A percentile compares a stretch with the other conserved stretches of the same genome.
Evolutionary conservation across 176 grass and related monocot genomes (phyloP).

Genomic region (Carex myosuroides): DNA sequence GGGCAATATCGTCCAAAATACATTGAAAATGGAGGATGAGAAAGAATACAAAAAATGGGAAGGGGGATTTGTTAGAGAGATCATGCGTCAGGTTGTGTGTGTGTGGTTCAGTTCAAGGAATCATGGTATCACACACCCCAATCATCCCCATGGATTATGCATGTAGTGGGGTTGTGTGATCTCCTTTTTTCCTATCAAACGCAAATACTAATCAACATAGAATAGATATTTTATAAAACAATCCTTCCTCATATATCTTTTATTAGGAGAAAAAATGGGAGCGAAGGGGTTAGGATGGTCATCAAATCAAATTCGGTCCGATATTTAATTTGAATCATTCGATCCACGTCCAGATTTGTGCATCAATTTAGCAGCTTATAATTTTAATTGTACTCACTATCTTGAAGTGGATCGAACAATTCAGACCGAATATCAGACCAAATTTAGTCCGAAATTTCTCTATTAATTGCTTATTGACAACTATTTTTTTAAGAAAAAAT

Average conservation of each 20-base stretch:
- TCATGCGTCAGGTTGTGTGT: conserved; percentile 16
- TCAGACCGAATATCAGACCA: too few relatives aligned
- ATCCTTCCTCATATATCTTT: background rate
- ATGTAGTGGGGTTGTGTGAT: background rate
- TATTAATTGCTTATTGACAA: background rate
- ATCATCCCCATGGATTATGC: conserved; percentile 19
- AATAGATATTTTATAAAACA: background rate
- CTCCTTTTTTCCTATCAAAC: conserved; percentile 3
- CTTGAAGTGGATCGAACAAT: too few relatives aligned
- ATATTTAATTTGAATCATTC: too few relatives aligned
- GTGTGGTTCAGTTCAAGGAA: conserved; percentile 11
- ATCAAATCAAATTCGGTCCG: too few relatives aligned
- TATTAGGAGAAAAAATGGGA: background rate
- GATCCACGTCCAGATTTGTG: too few relatives aligned
- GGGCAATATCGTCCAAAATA: background rate
- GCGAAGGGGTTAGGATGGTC: too few relatives aligned
- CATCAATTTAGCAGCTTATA: too few relatives aligned
- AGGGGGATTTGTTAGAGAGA: background rate
- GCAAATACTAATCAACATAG: background rate
- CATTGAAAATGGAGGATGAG: background rate
- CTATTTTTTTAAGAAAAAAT: too few relatives aligned
- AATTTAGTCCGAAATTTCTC: too few relatives aligned
- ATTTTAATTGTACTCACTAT: too few relatives aligned
- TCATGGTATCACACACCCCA: background rate
- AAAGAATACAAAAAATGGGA: background rate